A percentile compares a stretch with the other conserved stretches of the same genome.
These are phyloP conservation scores for Cryptosporidium ubiquitum DNA, from an alignment of 169 alveolate genomes.

Conservation along the genomic window DNA sequence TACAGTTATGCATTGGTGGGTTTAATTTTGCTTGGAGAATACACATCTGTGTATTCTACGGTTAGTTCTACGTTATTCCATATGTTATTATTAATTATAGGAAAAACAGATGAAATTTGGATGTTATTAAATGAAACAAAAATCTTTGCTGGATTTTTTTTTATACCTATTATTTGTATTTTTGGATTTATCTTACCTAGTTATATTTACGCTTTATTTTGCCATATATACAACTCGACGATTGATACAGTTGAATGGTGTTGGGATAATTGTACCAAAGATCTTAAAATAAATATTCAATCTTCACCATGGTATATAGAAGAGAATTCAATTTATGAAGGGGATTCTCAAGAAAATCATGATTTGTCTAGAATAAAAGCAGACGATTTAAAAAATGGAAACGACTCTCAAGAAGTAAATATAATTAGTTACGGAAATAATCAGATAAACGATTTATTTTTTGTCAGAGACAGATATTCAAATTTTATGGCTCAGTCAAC, in stretches of 20 bases:
- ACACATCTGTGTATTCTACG: constrained; percentile 1
- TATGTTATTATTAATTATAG: constrained; percentile 23
- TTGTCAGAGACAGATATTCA: constrained; percentile 52
- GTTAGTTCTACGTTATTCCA: constrained; percentile 5
- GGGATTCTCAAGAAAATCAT: background rate
- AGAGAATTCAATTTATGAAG: constrained; percentile 5
- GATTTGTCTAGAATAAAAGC: background rate
- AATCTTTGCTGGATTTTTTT: constrained; percentile 21
- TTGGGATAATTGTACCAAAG: constrained; percentile 56
- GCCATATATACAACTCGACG: constrained; percentile 63
- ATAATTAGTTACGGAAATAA: background rate
- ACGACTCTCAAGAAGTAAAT: constrained; percentile 1
- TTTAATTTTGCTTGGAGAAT: constrained; percentile 25
- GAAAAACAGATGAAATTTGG: constrained; percentile 33
- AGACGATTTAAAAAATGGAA: background rate
- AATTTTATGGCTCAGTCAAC: constrained; percentile 62
- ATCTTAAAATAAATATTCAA: background rate
- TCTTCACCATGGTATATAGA: constrained; percentile 70
- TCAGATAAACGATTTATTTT: constrained; percentile 17
- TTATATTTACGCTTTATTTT: constrained; percentile 32
- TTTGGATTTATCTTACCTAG: constrained; percentile 69
- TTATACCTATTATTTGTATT: constrained; percentile 30
- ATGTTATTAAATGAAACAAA: background rate
- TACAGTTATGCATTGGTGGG: constrained; percentile 39
- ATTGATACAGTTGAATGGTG: constrained; percentile 73